These are phyloP conservation scores for Lentinula raphanica DNA, from an alignment of 768 basidiomycete species.

Conservation along the genomic window DNA sequence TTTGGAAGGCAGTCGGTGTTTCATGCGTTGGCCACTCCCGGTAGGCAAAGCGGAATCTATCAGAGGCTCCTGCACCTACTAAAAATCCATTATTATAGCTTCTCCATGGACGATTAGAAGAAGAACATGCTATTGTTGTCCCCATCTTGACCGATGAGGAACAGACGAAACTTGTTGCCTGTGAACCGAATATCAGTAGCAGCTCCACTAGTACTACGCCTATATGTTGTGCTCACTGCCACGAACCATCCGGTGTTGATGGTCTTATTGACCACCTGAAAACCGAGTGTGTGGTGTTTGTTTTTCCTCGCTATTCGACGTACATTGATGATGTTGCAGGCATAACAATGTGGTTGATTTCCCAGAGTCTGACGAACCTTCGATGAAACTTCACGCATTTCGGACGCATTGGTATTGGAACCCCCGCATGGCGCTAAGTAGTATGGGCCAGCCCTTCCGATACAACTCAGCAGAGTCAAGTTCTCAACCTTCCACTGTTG, in stretches of 20 bases:
- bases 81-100: neutral
- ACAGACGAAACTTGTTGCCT: neutral
- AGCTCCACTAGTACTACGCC: neutral
- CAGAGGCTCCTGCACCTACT: no score
- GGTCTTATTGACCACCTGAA: neutral
- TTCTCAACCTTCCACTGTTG: no score
- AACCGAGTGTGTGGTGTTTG: neutral
- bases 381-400: neutral
- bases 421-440: neutral
- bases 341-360: neutral
- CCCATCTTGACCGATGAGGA: neutral
- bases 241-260: neutral
- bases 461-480: no score
- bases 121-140: neutral
- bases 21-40: neutral
- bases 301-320: neutral
- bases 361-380: neutral
- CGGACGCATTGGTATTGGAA: neutral
- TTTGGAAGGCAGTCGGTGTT: neutral
- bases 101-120: neutral
- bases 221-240: neutral
- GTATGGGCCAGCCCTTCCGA: neutral
- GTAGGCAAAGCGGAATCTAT: neutral
- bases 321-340: neutral
- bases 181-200: neutral